Evolutionary conservation across 2,329 filamentous ascomycete species (phyloP).

Genomic region (Cercospora zeae-maydis): DNA sequence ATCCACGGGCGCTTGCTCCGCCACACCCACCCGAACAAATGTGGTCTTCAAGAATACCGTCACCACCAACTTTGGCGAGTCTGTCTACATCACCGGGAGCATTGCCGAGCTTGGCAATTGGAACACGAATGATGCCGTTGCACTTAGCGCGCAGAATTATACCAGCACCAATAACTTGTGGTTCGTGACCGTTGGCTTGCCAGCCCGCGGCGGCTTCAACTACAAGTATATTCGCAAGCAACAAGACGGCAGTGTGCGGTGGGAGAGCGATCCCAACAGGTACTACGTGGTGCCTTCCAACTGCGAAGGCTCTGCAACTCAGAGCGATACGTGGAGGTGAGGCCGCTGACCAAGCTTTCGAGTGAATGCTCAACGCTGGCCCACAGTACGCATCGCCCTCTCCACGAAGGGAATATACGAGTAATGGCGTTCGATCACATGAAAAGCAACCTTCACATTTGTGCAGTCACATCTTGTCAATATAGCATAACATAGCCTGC

Average conservation of each 20-base stretch:
- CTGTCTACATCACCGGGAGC: slow-evolving; percentile 63
- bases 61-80: slow-evolving; percentile 58
- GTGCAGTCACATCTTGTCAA: neutral
- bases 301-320: slow-evolving; percentile 21
- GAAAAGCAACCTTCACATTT: neutral
- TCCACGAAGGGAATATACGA: neutral
- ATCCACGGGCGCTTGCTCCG: slow-evolving; percentile 22
- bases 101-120: slow-evolving; percentile 58
- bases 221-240: slow-evolving; percentile 67
- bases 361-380: neutral
- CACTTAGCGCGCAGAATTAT: slow-evolving; percentile 58
- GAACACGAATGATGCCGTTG: slow-evolving; percentile 52
- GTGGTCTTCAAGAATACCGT: slow-evolving; percentile 40
- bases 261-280: slow-evolving; percentile 49
- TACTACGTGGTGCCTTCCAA: slow-evolving; percentile 21
- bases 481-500: neutral
- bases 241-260: slow-evolving; percentile 52
- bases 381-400: neutral
- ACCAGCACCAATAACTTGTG: slow-evolving; percentile 58
- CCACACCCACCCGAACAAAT: slow-evolving; percentile 34
- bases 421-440: neutral
- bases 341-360: neutral
- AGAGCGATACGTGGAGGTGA: slow-evolving; percentile 29
- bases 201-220: slow-evolving; percentile 54
- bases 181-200: slow-evolving; percentile 52